phyloP scores from a whole-genome alignment of 306 rosid genomes.

The Ziziphus jujuba region DNA sequence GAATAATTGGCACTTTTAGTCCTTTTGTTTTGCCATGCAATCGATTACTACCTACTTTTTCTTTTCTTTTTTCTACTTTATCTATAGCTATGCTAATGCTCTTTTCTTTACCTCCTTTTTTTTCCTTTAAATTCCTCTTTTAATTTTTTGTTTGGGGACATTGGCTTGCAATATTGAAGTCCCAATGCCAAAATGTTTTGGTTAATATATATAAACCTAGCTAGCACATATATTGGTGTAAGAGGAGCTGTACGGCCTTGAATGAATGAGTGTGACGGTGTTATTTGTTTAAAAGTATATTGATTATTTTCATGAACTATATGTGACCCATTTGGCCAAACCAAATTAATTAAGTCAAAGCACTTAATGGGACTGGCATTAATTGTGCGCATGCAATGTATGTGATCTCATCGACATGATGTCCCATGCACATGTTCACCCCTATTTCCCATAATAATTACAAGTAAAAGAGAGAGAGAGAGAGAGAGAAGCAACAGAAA shows the following conservation, averaged over 20 bases:
- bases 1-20: constrained; percentile 54
- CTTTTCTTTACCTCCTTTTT: not conserved
- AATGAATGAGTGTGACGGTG: too few species aligned
- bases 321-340: not conserved
- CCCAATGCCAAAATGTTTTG: too few species aligned
- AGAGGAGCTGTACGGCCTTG: too few species aligned
- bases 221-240: too few species aligned
- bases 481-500: too few species aligned
- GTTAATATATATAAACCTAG: too few species aligned
- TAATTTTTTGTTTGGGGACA: too few species aligned
- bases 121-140: not conserved
- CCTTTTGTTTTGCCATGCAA: constrained; percentile 48
- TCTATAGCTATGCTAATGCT: not conserved
- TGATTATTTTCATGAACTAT: too few species aligned
- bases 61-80: constrained; percentile 8
- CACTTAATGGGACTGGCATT: not conserved
- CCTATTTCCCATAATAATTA: not conserved
- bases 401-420: not conserved
- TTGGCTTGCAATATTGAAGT: too few species aligned
- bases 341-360: not conserved
- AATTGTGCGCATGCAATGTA: not conserved
- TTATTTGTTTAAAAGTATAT: too few species aligned
- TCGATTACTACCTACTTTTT: constrained; percentile 31
- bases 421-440: not conserved
- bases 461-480: too few species aligned